Evolutionary conservation across 1,284 basidiomycete genomes (phyloP), one percentile per base, ranked within the genome.

Genomic region (Flammula alnicola): DNA sequence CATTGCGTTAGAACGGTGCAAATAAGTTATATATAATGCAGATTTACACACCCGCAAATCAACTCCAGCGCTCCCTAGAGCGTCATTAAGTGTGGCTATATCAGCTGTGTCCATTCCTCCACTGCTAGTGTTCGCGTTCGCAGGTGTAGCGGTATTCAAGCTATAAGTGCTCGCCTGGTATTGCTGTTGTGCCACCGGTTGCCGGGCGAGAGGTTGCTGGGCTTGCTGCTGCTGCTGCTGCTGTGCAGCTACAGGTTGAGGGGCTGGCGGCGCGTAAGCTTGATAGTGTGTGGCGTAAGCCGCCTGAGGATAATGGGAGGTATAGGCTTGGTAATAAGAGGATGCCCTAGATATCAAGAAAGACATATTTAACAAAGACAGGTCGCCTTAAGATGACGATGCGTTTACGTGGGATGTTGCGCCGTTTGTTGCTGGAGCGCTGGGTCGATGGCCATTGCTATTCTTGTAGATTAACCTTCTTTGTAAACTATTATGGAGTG

Each of bases 61-160:
- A 5, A 93, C 87, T 11, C 90, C 90, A 10, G 89, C 88, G 60
- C 87, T 90, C 4, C 88, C 90, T 3, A 92, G 68, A 1, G 88
- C 90, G 62, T 93, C 90, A 50, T 90, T 92, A 37, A 93, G 62
- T 4, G 85, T 88, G 8, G 87, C 80, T 30, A 90, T 79, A 60
- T 91, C 88, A 1, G 83, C 70, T 3, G 80, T 84, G 55, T 88
- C 85, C 43, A 77, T 69, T 19, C 64, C 66, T 25, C 66, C 64
- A 22, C 59, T 63, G 16, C 50, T 57, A 10, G 63, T 51, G 14
- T 62, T 49, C 12, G 54, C 23, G 10, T 66, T 41, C 0, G 65
- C 52, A 4, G 62, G 57, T 12, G 60, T 59, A 8, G 58, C 27
- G 1, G 60, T 60, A 22, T 40, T 42, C 16, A 56, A 25, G 23